Base-by-base conservation (phyloP, 352 stramenopile species). In the Globisporangium parvum region DNA sequence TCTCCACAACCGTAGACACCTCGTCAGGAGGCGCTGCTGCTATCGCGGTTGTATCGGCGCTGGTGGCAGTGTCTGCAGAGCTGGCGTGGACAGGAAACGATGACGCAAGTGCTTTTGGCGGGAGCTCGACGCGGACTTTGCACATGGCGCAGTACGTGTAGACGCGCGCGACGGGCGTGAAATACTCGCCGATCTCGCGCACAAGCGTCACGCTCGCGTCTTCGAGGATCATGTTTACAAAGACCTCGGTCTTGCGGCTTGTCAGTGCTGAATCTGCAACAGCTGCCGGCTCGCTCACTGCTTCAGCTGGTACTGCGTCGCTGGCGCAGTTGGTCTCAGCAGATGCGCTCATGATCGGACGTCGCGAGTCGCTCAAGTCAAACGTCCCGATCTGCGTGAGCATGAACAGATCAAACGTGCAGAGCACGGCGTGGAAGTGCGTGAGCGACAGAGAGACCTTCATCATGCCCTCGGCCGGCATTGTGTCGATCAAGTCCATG, bases 81-180 rank as follows among this genome's bases (percentile, higher is more conserved):
- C n/a, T n/a, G n/a, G n/a, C n/a, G n/a, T n/a, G n/a, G n/a, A n/a
- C n/a, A n/a, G n/a, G n/a, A n/a, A n/a, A n/a, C n/a, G n/a, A n/a
- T n/a, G n/a, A n/a, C n/a, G n/a, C n/a, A n/a, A n/a, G n/a, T n/a
- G 62, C 17, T 18, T 63, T 62, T 12, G 62, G 46, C 37, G 63
- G 58, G 47, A 73, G 47, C 37, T 85, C 68, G 10, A 77, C 63
- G 12, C 65, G 69, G 12, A 86, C 60, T 23, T 88, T 77, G 61
- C 81, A 89, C 66, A 90, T 83, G 3, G 73, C 68, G 15, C 73
- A 81, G 42, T 75, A 88, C 0, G 73, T 80, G 62, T 90, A 87
- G 0, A 88, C 54, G 0, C 81, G 71, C 3, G 71, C 75, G 2
- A 92, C 67, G 0, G 81, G 81, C 0, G 76, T 82, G 40, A 92